phyloP scores from a whole-genome alignment of 169 alveolate genomes.

The Plasmodium chabaudi region DNA sequence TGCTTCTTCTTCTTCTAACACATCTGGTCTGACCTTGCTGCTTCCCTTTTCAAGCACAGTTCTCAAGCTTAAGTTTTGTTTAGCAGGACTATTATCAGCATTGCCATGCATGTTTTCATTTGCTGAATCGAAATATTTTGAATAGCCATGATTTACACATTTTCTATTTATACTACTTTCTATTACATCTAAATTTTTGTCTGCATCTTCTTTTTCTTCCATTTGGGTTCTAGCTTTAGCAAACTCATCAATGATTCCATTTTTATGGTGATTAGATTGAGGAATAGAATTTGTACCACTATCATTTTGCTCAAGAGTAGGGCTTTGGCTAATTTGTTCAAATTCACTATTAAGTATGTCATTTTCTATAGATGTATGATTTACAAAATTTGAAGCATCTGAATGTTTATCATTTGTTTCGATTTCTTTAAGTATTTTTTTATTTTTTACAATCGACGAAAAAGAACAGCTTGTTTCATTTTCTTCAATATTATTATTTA shows the following conservation, averaged over 20 bases:
- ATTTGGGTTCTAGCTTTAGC: background rate
- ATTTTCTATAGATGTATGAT: constrained; percentile 35
- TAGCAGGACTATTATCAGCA: too few relatives aligned
- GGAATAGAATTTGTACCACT: background rate
- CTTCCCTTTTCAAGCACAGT: background rate
- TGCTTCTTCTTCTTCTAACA: background rate
- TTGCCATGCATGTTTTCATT: too few relatives aligned
- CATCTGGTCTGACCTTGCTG: background rate
- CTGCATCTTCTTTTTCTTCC: background rate
- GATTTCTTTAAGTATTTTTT: constrained; percentile 18
- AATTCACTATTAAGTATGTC: constrained; percentile 27
- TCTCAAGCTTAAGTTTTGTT: too few relatives aligned
- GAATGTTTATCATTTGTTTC: background rate
- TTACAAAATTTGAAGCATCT: constrained; percentile 6
- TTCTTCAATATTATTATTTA: constrained; percentile 5
- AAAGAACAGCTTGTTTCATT: constrained; percentile 20
- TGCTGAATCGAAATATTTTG: too few relatives aligned
- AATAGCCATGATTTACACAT: too few relatives aligned
- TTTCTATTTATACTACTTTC: too few relatives aligned
- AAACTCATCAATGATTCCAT: background rate
- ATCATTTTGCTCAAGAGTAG: background rate
- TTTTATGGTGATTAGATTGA: background rate
- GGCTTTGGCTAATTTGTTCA: constrained; percentile 15
- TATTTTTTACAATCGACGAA: constrained; percentile 16
- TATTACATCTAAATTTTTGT: too few relatives aligned